A percentile compares a stretch with the other conserved stretches of the same genome.
phyloP scores from a whole-genome alignment of 305 asterid species.

The Rubia tinctorum region DNA sequence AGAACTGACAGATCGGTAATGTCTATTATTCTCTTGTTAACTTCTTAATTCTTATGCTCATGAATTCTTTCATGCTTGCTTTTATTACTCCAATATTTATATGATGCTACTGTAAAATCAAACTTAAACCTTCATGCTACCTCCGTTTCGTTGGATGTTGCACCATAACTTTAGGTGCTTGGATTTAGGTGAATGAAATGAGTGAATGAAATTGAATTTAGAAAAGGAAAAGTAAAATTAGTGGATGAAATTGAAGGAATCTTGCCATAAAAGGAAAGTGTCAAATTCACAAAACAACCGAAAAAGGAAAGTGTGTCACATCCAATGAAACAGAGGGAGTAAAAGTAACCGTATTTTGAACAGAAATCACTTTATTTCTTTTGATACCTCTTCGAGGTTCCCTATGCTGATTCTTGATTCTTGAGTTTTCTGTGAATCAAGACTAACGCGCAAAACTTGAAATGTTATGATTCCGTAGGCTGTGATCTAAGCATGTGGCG shows the following conservation, averaged over 20 bases:
- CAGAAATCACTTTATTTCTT: neutral
- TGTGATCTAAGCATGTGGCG: neutral
- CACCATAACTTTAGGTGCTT: too few species aligned
- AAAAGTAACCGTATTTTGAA: neutral
- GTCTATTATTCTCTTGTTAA: slow-evolving; percentile 10
- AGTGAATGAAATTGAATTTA: too few species aligned
- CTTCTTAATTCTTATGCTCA: slow-evolving; percentile 10
- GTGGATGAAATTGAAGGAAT: too few species aligned
- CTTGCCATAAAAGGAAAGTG: too few species aligned
- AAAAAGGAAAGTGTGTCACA: too few species aligned
- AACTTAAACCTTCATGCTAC: neutral
- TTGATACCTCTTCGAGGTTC: neutral
- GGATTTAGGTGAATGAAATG: too few species aligned
- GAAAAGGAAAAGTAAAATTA: too few species aligned
- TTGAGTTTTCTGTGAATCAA: neutral
- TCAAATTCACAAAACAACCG: too few species aligned
- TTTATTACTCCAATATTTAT: neutral
- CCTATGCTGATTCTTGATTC: neutral
- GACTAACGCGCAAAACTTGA: neutral
- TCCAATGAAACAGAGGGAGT: neutral
- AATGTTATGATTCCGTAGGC: neutral
- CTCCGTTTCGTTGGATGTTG: too few species aligned
- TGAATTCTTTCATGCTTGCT: slow-evolving; percentile 2
- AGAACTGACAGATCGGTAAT: slow-evolving; percentile 96
- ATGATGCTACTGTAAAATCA: neutral